Conservation (phyloP, 805 yeast species). For the Yamadazyma endophytica region DNA sequence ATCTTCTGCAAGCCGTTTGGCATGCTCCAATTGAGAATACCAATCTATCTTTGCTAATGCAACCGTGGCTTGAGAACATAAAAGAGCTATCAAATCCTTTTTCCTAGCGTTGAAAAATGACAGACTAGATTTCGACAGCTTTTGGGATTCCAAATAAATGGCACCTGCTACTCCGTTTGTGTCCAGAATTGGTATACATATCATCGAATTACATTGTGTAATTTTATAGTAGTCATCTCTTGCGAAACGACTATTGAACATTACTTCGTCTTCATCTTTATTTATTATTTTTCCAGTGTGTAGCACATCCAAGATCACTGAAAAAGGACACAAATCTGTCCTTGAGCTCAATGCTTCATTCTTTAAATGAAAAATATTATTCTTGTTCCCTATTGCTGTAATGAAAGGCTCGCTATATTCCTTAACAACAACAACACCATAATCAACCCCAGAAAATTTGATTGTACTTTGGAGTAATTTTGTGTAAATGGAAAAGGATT, state of each 20-base stretch:
- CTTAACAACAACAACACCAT: conserved; percentile 27
- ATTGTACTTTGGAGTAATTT: conserved; percentile 38
- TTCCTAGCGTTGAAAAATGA: conserved; percentile 27
- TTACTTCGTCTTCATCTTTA: conserved; percentile 29
- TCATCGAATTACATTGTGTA: conserved; percentile 27
- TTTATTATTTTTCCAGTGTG: conserved; percentile 32
- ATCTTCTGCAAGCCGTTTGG: conserved; percentile 43
- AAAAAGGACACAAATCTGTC: conserved; percentile 41
- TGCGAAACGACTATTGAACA: conserved; percentile 29
- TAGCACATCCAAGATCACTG: conserved; percentile 34
- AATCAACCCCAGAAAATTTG: conserved; percentile 27
- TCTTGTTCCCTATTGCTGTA: conserved; percentile 25
- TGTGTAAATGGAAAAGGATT: conserved; percentile 30
- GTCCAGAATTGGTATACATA: conserved; percentile 45
- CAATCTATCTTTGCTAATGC: conserved; percentile 45
- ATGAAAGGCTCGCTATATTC: conserved; percentile 19
- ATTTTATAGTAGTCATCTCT: conserved; percentile 39
- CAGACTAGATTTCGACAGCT: background rate
- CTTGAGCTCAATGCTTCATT: conserved; percentile 34
- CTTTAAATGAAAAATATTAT: conserved; percentile 18
- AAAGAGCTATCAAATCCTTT: conserved; percentile 36
- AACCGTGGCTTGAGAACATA: conserved; percentile 51
- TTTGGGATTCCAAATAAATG: conserved; percentile 11
- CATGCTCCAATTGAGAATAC: conserved; percentile 44
- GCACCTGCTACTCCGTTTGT: conserved; percentile 35